Evolutionary conservation across 202 grass and related monocot genomes (phyloP).

Genomic region (Bolboschoenoplectus hybrid): DNA sequence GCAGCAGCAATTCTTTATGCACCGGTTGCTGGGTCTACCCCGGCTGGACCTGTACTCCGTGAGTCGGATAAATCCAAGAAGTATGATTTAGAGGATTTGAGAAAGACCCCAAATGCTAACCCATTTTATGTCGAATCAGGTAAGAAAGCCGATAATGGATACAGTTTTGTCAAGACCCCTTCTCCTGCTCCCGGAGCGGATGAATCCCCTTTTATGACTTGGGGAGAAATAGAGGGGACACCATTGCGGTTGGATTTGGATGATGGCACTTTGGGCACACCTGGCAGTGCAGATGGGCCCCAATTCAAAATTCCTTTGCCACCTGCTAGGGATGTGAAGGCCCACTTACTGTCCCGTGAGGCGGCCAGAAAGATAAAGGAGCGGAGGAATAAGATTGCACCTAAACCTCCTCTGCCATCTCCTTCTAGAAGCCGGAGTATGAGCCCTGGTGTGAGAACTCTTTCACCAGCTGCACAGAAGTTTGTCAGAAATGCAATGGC

Average conservation of each 20-base stretch:
- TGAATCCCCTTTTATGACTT: slow-evolving; percentile 92
- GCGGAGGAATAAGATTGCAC: slow-evolving; percentile 55
- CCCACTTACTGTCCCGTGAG: slow-evolving; percentile 79
- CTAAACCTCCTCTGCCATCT: slow-evolving; percentile 77
- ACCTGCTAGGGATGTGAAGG: slow-evolving; percentile 71
- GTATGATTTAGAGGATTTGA: slow-evolving; percentile 88
- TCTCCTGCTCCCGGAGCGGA: slow-evolving; percentile 77
- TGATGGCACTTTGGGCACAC: slow-evolving; percentile 43
- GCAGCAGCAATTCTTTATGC: slow-evolving; percentile 54
- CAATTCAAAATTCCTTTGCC: slow-evolving; percentile 80
- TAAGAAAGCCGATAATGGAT: slow-evolving; percentile 70
- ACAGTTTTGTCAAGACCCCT: slow-evolving; percentile 83
- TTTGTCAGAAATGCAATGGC: slow-evolving; percentile 81
- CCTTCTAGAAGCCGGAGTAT: slow-evolving; percentile 69
- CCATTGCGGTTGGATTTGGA: slow-evolving; percentile 75
- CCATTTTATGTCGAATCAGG: slow-evolving; percentile 67
- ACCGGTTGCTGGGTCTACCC: slow-evolving; percentile 61
- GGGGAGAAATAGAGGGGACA: slow-evolving; percentile 90
- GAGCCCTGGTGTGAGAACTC: slow-evolving; percentile 63
- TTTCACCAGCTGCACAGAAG: slow-evolving; percentile 82
- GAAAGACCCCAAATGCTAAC: slow-evolving; percentile 71
- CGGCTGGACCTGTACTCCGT: slow-evolving; percentile 52
- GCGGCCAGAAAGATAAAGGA: slow-evolving; percentile 81
- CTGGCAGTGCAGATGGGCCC: slow-evolving; percentile 45
- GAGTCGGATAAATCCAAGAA: slow-evolving; percentile 68